Conservation (phyloP, 2,329 filamentous ascomycete species). For the Pestalotiopsis sp. region DNA sequence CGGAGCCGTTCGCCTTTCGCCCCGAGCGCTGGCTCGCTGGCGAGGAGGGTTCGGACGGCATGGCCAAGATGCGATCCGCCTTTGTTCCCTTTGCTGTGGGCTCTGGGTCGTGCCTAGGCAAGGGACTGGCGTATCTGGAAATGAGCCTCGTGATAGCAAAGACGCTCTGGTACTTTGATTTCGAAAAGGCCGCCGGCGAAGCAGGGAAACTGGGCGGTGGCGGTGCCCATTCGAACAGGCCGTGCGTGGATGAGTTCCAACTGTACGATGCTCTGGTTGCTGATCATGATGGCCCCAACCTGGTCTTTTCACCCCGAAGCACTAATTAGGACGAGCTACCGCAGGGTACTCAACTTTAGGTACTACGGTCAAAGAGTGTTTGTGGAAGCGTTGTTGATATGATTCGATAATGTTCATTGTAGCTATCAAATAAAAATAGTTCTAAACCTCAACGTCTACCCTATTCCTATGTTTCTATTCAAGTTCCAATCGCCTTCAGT, state of each 20-base stretch:
- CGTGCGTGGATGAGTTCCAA: not conserved
- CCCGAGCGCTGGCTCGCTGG: not conserved
- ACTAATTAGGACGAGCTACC: not conserved
- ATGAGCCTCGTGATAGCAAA: slow-evolving; percentile 22
- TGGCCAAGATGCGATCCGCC: slow-evolving; percentile 12
- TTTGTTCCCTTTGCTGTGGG: slow-evolving; percentile 37
- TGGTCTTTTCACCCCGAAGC: not conserved
- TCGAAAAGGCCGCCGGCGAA: slow-evolving; percentile 3
- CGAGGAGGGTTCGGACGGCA: not conserved
- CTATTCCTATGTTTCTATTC: too few species aligned
- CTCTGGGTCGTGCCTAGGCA: slow-evolving; percentile 36
- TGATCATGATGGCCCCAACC: not conserved
- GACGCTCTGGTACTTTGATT: slow-evolving; percentile 22
- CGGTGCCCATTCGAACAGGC: not conserved
- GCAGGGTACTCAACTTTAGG: not conserved
- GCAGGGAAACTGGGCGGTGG: not conserved
- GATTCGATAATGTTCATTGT: too few species aligned
- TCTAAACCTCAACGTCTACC: too few species aligned
- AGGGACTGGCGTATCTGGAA: slow-evolving; percentile 26
- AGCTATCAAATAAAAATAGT: too few species aligned
- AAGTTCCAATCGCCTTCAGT: too few species aligned
- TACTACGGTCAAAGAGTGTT: too few species aligned
- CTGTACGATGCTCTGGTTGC: not conserved
- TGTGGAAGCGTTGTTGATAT: too few species aligned
- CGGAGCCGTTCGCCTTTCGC: not conserved